phyloP scores from a whole-genome alignment of 768 basidiomycete genomes.

The Phylloporus sp. region DNA sequence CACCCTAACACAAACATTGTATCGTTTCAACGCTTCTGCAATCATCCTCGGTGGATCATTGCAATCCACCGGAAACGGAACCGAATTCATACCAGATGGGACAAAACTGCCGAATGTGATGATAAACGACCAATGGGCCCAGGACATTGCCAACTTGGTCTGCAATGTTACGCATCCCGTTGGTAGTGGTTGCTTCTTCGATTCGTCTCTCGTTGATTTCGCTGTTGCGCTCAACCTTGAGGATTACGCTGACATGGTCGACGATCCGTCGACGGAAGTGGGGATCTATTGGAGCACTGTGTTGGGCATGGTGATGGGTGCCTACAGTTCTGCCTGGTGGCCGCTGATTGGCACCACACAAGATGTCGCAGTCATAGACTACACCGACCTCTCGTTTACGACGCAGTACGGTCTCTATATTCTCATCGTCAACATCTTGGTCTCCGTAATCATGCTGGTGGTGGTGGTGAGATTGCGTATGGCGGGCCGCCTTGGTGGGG shows the following conservation, averaged over 20 bases:
- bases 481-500: neutral
- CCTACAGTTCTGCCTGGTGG: conserved; percentile 25
- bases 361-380: conserved; percentile 9
- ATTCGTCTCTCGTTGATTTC: conserved; percentile 6
- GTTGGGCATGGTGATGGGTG: conserved; percentile 6
- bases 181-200: neutral
- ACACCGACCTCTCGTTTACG: neutral
- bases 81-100: conserved; percentile 12
- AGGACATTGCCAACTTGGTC: conserved; percentile 16
- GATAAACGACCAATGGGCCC: conserved; percentile 11
- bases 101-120: conserved; percentile 10
- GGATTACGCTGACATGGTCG: too few species aligned
- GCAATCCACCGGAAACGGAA: conserved; percentile 5
- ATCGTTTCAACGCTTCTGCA: conserved; percentile 10
- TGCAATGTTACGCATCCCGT: conserved; percentile 4
- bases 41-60: conserved; percentile 10
- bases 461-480: neutral
- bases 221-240: neutral
- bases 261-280: too few species aligned
- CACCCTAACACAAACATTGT: neutral
- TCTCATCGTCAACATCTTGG: conserved; percentile 1
- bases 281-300: conserved; percentile 3
- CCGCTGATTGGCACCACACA: conserved; percentile 40
- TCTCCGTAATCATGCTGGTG: conserved; percentile 1
- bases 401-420: neutral